Base-by-base conservation (phyloP, 1,284 basidiomycete genomes). In the Leccinum pseudoinsigne region DNA sequence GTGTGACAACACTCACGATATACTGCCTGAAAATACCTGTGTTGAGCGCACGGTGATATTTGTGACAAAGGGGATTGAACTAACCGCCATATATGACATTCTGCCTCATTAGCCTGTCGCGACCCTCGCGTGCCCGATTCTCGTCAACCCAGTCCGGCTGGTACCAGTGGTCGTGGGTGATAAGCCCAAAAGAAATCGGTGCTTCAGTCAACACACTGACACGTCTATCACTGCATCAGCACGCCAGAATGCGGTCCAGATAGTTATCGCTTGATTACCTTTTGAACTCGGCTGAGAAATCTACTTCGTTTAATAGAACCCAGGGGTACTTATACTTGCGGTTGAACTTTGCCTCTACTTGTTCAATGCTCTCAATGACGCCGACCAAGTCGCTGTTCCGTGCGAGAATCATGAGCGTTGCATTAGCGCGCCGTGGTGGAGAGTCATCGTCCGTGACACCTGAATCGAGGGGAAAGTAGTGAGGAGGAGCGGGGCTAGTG, bases 91-190 rank as follows among this genome's bases (percentile, higher is more conserved):
- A 91, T 59, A 92, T 87, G 68, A 93, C 85, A 57, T 86, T 80
- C 71, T 90, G 80, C 66, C 76, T 74, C 63, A 81, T 81, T 80
- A 92, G 85, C 66, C 82, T 81, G 57, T 83, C 79, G 60, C 93
- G 81, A 21, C 84, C 82, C 55, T 80, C 80, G 14, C 76, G 80
- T 2, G 93, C 93, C 57, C 80, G 82, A 5, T 84, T 79, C 71
- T 93, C 88, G 65, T 93, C 89, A 64, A 93, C 88, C 89, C 89
- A 94, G 26, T 87, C 84, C 0, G 93, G 92, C 73, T 94, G 91
- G 64, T 81, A 78, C 94, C 94, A 95, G 65, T 92, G 84, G n/a
- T 90, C 85, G 18, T 72, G 72, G 4, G 88, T 86, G 34, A 96
- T 89, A 18, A 86, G 75, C 6, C 92, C 94, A 71, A 93, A 96